Percentiles rank a stretch among this genome's conserved stretches.
These are phyloP conservation scores for Sequoiadendron giganteum DNA, from an alignment of 75 land plant species.

Conservation along the genomic window DNA sequence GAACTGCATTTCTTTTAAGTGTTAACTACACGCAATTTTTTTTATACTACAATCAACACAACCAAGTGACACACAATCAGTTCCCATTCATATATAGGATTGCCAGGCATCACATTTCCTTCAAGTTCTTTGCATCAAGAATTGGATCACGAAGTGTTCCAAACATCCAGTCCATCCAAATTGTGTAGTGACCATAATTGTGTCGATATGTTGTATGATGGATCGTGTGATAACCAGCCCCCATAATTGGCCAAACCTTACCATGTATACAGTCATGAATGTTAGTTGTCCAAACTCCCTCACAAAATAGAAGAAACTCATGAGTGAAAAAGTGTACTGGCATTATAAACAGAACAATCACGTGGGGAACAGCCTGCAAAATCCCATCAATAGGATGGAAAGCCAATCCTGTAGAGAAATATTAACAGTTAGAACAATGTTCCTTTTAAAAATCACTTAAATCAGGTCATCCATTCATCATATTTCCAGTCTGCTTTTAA, in stretches of 20 bases:
- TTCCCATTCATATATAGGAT: background rate
- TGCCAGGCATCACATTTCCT: background rate
- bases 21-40: background rate
- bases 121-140: background rate
- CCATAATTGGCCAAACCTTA: slow-evolving; percentile 92
- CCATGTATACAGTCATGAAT: slow-evolving; percentile 95
- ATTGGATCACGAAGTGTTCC: slow-evolving; percentile 57
- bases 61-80: background rate
- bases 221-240: slow-evolving; percentile 93
- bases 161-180: slow-evolving; percentile 95
- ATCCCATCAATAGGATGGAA: slow-evolving; percentile 95
- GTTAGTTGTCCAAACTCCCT: slow-evolving; percentile 93
- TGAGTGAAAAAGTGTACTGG: slow-evolving; percentile 83
- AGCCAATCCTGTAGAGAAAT: slow-evolving; percentile 66
- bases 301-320: slow-evolving; percentile 62
- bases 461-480: background rate
- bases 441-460: background rate
- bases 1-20: background rate
- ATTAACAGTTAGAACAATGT: background rate
- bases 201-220: slow-evolving; percentile 95
- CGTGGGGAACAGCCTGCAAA: slow-evolving; percentile 88
- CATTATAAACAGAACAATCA: slow-evolving; percentile 68
- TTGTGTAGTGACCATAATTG: slow-evolving; percentile 86
- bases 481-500: background rate
- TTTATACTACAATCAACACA: background rate